phyloP scores from a whole-genome alignment of 768 basidiomycete species.

The Favolaschia claudopus region DNA sequence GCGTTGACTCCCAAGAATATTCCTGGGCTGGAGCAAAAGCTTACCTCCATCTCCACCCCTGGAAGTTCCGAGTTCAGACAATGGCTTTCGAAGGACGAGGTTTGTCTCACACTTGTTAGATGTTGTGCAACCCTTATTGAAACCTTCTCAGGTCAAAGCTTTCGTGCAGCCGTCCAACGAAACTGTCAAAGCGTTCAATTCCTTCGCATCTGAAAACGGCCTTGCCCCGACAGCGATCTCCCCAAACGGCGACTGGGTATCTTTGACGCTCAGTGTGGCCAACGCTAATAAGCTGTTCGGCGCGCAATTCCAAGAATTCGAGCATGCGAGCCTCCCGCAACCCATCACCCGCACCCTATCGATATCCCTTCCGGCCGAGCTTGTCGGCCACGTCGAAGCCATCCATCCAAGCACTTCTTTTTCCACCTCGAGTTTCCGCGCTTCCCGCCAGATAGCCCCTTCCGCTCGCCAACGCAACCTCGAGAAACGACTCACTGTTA shows the following conservation, averaged over 20 bases:
- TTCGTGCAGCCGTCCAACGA: conserved; percentile 27
- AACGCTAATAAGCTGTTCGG: conserved; percentile 29
- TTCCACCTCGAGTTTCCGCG: too few relatives aligned
- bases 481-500: too few relatives aligned
- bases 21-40: conserved; percentile 34
- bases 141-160: conserved; percentile 21
- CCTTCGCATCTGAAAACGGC: conserved; percentile 24
- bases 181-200: conserved; percentile 24
- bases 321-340: conserved; percentile 17
- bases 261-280: conserved; percentile 24
- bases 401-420: too few relatives aligned
- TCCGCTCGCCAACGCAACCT: too few relatives aligned
- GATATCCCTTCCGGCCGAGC: conserved; percentile 27
- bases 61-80: conserved; percentile 32
- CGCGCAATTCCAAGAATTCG: conserved; percentile 25
- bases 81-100: conserved; percentile 39
- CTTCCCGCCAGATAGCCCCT: too few relatives aligned
- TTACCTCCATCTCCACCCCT: conserved; percentile 39
- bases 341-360: conserved; percentile 29
- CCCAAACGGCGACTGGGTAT: conserved; percentile 14
- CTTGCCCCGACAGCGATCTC: conserved; percentile 12
- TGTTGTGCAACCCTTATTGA: neutral
- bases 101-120: conserved; percentile 9
- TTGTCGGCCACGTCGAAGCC: too few relatives aligned
- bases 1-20: conserved; percentile 37